These are phyloP conservation scores for Cnidoscolus chayamansa DNA, from an alignment of 441 rosid species.

Conservation along the genomic window DNA sequence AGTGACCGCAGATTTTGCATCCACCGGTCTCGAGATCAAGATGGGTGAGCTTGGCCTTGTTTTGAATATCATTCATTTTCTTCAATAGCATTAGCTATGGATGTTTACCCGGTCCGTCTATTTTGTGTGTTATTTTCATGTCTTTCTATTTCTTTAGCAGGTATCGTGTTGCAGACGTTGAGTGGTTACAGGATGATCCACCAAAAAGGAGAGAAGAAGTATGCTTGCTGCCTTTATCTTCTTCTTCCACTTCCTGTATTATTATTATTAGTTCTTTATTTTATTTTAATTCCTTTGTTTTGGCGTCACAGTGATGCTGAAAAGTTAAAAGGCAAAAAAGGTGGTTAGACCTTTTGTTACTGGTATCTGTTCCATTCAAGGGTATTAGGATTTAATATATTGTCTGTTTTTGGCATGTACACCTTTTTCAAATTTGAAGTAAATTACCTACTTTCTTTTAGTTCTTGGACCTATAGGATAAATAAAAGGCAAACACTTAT, in stretches of 20 bases:
- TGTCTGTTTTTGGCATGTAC: not conserved
- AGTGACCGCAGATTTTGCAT: slow-evolving; percentile 80
- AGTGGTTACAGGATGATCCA: slow-evolving; percentile 74
- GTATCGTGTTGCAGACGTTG: slow-evolving; percentile 88
- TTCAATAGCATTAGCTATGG: not conserved
- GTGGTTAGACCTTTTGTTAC: slow-evolving; percentile 1
- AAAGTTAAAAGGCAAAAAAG: not conserved
- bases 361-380: not conserved
- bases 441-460: not conserved
- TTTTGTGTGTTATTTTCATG: slow-evolving; percentile 16
- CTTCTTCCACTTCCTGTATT: slow-evolving; percentile 2
- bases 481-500: too few relatives aligned
- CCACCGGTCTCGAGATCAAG: slow-evolving; percentile 80
- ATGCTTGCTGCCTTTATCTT: slow-evolving; percentile 27
- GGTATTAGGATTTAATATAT: not conserved
- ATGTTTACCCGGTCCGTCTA: slow-evolving; percentile 3
- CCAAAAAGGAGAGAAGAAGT: slow-evolving; percentile 57
- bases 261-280: not conserved
- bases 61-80: slow-evolving; percentile 5
- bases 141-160: slow-evolving; percentile 38
- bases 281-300: not conserved
- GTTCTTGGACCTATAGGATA: not conserved
- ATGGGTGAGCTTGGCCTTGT: slow-evolving; percentile 64
- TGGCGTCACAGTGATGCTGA: slow-evolving; percentile 4
- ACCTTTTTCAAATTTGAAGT: not conserved